These are phyloP conservation scores for Aspergillus bridgeri DNA, from an alignment of 495 filamentous ascomycete genomes.

Conservation along the genomic window DNA sequence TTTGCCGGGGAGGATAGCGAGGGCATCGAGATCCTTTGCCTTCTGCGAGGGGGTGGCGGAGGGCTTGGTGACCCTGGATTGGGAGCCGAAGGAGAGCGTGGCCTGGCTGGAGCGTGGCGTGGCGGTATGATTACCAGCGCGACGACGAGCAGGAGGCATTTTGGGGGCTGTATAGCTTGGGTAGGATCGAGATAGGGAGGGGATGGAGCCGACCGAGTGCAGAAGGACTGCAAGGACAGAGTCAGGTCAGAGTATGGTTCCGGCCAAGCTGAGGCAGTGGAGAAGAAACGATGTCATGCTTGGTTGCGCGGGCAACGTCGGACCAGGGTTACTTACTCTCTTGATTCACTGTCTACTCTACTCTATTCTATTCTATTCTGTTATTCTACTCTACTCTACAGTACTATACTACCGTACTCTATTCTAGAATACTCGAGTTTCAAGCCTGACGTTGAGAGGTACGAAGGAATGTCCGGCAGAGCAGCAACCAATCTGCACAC, in stretches of 20 bases:
- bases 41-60: slow-evolving; percentile 47
- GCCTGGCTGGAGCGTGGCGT: slow-evolving; percentile 50
- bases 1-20: slow-evolving; percentile 35
- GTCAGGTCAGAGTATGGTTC: background rate
- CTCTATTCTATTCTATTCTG: too few species aligned
- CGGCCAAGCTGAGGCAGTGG: background rate
- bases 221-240: too few species aligned
- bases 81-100: slow-evolving; percentile 71
- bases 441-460: too few species aligned
- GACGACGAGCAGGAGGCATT: slow-evolving; percentile 70
- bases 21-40: slow-evolving; percentile 41
- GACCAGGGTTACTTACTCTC: too few species aligned
- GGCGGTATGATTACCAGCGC: slow-evolving; percentile 42
- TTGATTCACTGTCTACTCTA: too few species aligned
- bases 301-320: background rate
- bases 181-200: background rate
- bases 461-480: too few species aligned
- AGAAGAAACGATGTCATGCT: background rate
- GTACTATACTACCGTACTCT: too few species aligned
- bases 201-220: too few species aligned
- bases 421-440: too few species aligned
- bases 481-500: too few species aligned
- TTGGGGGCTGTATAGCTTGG: slow-evolving; percentile 9
- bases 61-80: slow-evolving; percentile 70
- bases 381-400: too few species aligned